phyloP scores from a whole-genome alignment of 805 yeast species.

The Candida pini region DNA sequence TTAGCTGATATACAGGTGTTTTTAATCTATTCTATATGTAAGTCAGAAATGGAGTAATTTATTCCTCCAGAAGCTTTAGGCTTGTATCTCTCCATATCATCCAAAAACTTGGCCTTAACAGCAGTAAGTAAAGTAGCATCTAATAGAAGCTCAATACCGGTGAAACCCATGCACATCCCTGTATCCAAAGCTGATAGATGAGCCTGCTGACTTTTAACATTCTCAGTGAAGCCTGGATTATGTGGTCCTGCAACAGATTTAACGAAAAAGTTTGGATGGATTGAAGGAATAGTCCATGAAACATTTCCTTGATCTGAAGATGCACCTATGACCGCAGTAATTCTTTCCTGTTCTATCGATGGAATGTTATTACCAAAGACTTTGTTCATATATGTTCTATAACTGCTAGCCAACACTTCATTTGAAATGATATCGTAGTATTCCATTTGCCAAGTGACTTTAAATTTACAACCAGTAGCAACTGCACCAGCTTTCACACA shows the following conservation, averaged over 20 bases:
- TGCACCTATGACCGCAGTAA: slow-evolving; percentile 14
- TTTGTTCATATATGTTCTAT: slow-evolving; percentile 14
- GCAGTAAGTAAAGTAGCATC: slow-evolving; percentile 7
- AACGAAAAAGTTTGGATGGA: slow-evolving; percentile 18
- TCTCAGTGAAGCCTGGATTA: slow-evolving; percentile 16
- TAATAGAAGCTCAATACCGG: slow-evolving; percentile 14
- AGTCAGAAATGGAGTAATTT: slow-evolving; percentile 2
- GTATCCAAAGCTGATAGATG: slow-evolving; percentile 13
- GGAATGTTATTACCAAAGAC: slow-evolving; percentile 7
- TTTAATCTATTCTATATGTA: no score
- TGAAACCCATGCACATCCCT: slow-evolving; percentile 17
- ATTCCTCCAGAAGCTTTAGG: slow-evolving; percentile 5
- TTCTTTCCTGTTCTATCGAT: slow-evolving; percentile 7
- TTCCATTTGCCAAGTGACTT: slow-evolving; percentile 27
- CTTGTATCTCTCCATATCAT: slow-evolving; percentile 11
- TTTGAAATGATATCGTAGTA: slow-evolving; percentile 19
- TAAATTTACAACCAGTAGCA: slow-evolving; percentile 29
- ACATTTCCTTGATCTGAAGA: slow-evolving; percentile 23
- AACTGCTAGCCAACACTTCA: slow-evolving; percentile 14
- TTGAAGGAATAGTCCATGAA: slow-evolving; percentile 19
- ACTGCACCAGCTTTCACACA: slow-evolving; percentile 20
- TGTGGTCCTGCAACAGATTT: slow-evolving; percentile 17
- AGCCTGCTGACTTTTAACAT: slow-evolving; percentile 11
- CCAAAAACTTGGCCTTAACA: slow-evolving; percentile 10
- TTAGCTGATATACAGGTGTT: no score